Base-by-base conservation (phyloP, 2,329 filamentous ascomycete genomes). In the Monosporascus sp. region DNA sequence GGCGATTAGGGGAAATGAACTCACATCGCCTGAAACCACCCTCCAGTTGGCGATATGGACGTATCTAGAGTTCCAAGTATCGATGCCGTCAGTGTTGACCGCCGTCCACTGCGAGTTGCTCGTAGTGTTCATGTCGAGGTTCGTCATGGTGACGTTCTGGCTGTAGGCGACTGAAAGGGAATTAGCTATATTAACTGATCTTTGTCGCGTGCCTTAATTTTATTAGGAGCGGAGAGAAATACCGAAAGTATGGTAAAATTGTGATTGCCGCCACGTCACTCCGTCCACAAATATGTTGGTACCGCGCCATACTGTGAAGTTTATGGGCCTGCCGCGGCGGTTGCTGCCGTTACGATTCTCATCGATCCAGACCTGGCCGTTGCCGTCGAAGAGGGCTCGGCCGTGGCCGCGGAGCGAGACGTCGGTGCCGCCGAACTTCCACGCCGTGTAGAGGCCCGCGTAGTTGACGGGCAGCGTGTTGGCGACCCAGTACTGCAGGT, bases 61-160 rank as follows among this genome's bases (percentile, higher is more conserved):
- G 48, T 75, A 70, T 47, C 72, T 72, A 15, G 76, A 77, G 61
- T 78, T 78, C 74, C 76, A 80, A 26, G 75, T 76, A 54, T 79
- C 75, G 48, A 72, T 71, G 4, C 77, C 77, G 58, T 80, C 77
- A 1, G 77, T 79, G 55, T 79, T 79, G 15, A 77, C 71, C 1
- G 75, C 75, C 38, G 61, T 69, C 70, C 72, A 76, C 51, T 72
- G 67, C 28, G 71, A 73, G 51, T 69, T 70, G 37, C 72, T 77
- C 2, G 70, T 74, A 1, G 76, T 70, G 57, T 76, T 76, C 71
- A 79, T 78, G 50, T 77, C 75, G n/a, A 79, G 65, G 54, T 79
- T 79, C 9, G 74, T 77, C 70, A 80, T 75, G 11, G 75, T 78
- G 51, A 79, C 69, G 54, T 79, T 78, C 56, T 75, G 67, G 43